phyloP scores from a whole-genome alignment of 2,329 filamentous ascomycete species.

The Apiospora marii region DNA sequence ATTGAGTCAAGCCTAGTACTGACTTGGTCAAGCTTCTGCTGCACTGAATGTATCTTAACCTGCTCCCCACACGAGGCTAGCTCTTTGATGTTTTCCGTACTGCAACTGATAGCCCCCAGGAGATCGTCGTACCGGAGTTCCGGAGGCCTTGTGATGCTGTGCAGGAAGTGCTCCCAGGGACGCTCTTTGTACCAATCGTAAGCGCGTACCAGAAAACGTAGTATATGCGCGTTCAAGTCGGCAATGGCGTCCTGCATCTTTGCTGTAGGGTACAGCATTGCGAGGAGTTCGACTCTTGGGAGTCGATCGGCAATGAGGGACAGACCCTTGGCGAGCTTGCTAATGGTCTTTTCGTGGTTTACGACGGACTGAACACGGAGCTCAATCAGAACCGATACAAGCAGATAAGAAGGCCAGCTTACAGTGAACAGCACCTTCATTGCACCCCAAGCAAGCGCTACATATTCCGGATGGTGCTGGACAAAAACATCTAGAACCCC shows the following conservation, averaged over 20 bases:
- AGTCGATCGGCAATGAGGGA: not conserved
- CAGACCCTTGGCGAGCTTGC: not conserved
- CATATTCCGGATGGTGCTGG: conserved; percentile 7
- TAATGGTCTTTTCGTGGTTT: conserved; percentile 19
- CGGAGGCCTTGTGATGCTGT: conserved; percentile 33
- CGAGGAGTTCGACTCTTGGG: not conserved
- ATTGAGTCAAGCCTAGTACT: not conserved
- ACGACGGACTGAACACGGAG: too few species aligned
- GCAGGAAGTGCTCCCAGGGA: conserved; percentile 32
- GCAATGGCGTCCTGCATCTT: not conserved
- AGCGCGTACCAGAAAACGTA: conserved; percentile 38
- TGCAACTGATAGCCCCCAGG: not conserved
- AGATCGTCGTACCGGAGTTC: conserved; percentile 34
- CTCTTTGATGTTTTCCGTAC: not conserved
- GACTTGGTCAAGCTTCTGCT: not conserved
- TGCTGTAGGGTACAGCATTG: not conserved
- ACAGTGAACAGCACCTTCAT: conserved; percentile 1
- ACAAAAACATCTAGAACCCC: conserved; percentile 14
- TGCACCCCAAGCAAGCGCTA: conserved; percentile 1
- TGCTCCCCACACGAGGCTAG: not conserved
- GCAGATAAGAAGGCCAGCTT: too few species aligned
- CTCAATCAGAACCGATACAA: too few species aligned
- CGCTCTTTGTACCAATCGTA: conserved; percentile 39
- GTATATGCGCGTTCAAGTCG: conserved; percentile 37
- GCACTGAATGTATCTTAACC: not conserved